Evolutionary conservation across 768 basidiomycete genomes (phyloP), one percentile per base, ranked within the genome.

Genomic region (Kwoniella heveanensis): DNA sequence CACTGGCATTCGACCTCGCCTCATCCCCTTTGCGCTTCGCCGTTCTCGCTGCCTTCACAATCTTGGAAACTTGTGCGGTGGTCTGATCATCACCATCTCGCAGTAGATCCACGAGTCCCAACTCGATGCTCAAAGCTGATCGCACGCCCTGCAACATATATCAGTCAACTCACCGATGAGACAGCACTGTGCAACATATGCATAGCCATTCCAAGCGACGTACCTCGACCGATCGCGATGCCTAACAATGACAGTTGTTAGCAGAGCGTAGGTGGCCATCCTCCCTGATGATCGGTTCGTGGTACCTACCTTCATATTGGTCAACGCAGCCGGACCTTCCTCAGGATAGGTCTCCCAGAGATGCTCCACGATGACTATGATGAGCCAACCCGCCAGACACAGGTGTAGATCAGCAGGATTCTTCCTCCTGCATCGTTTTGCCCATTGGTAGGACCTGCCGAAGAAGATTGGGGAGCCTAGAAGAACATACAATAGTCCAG

Each of bases 341-440:
- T 32, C 21, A 4, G 67, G 64, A 50, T 66, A 59, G 15, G 36
- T 57, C 13, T 67, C 48, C 36, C 52, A 75, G 22, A 72, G 46
- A 26, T 61, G 54, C 36, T 75, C 71, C 13, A 75, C 60, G 2
- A 67, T 47, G 62, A 68, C 73, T 75, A n/a, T n/a, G n/a, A n/a
- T n/a, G n/a, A n/a, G n/a, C n/a, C n/a, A n/a, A n/a, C n/a, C n/a
- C n/a, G n/a, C n/a, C n/a, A n/a, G n/a, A n/a, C n/a, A n/a, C n/a
- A n/a, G n/a, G n/a, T n/a, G n/a, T n/a, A n/a, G n/a, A n/a, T n/a
- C n/a, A n/a, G n/a, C n/a, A n/a, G n/a, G n/a, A n/a, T n/a, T n/a
- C n/a, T n/a, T n/a, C n/a, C n/a, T n/a, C n/a, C n/a, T n/a, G n/a
- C n/a, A n/a, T n/a, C n/a, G n/a, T n/a, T n/a, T n/a, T n/a, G n/a